Evolutionary conservation across 1,284 basidiomycete genomes (phyloP).

Genomic region (Ganoderma sinense): DNA sequence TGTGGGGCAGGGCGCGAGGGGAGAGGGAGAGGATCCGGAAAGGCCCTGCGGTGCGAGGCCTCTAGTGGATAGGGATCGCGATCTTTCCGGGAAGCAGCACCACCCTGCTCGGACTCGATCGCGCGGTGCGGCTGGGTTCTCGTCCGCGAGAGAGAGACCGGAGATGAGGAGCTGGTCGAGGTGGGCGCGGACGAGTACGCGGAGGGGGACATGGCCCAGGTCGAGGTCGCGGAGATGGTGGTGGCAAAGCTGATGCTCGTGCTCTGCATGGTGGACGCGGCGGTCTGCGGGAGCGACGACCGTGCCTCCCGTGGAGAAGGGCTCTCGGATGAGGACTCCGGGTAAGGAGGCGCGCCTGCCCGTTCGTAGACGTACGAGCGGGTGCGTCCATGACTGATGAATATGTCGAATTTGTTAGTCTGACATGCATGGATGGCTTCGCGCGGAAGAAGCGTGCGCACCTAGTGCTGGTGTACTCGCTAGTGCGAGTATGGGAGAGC

Average conservation of each 20-base stretch:
- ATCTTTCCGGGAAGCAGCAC: constrained; percentile 6
- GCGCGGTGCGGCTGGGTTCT: constrained; percentile 5
- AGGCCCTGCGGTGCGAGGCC: background rate
- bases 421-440: background rate
- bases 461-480: constrained; percentile 10
- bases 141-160: background rate
- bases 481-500: constrained; percentile 6
- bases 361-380: constrained; percentile 8
- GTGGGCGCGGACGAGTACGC: constrained; percentile 17
- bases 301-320: constrained; percentile 1
- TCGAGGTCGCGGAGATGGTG: constrained; percentile 17
- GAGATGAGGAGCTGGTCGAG: constrained; percentile 15
- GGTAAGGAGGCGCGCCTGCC: background rate
- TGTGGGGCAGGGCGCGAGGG: constrained; percentile 1
- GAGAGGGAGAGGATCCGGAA: background rate
- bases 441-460: constrained; percentile 10
- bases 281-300: background rate
- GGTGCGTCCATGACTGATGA: constrained; percentile 2
- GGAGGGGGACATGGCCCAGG: constrained; percentile 19
- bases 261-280: constrained; percentile 13
- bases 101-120: constrained; percentile 11
- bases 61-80: background rate
- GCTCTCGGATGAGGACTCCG: constrained; percentile 4
- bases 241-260: constrained; percentile 22
- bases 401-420: constrained; percentile 11